Percentiles rank a stretch among this genome's conserved stretches.
These are phyloP conservation scores for Talaromyces rugulosus DNA, from an alignment of 2,329 filamentous ascomycete genomes.

Conservation along the genomic window DNA sequence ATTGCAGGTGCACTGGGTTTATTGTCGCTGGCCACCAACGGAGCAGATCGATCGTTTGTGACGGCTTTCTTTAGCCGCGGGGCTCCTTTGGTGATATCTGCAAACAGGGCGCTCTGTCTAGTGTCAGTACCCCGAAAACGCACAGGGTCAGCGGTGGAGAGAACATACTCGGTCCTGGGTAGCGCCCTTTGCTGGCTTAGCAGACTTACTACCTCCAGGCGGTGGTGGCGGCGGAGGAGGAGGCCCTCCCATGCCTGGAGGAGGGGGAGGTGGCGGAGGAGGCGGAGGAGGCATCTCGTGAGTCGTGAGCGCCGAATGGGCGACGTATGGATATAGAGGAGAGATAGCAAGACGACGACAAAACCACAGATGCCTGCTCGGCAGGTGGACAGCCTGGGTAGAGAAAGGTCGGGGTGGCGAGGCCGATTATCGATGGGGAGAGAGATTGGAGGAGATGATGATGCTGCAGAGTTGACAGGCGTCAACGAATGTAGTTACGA, in stretches of 20 bases:
- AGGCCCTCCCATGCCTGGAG: constrained; percentile 54
- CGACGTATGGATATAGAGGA: neutral
- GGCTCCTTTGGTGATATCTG: constrained; percentile 80
- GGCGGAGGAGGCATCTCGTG: constrained; percentile 48
- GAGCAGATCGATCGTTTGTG: constrained; percentile 89
- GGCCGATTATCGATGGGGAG: neutral
- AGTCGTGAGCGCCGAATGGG: constrained; percentile 11
- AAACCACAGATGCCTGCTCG: constrained; percentile 10
- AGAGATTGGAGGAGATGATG: neutral
- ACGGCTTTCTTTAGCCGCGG: constrained; percentile 72
- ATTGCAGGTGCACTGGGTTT: constrained; percentile 58
- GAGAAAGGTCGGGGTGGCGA: neutral
- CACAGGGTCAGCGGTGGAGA: neutral
- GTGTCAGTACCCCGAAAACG: constrained; percentile 7
- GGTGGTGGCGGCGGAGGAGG: constrained; percentile 64
- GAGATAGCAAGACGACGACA: neutral
- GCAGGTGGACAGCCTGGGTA: constrained; percentile 8
- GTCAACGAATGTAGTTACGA: neutral
- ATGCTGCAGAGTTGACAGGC: neutral
- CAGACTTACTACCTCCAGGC: constrained; percentile 46
- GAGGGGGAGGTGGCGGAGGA: constrained; percentile 67
- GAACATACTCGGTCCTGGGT: constrained; percentile 60
- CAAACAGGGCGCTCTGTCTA: constrained; percentile 72
- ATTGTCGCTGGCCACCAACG: constrained; percentile 56
- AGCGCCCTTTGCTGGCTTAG: constrained; percentile 53